A percentile compares a stretch with the other conserved stretches of the same genome.
Conservation (phyloP, 2,329 filamentous ascomycete species). For the Tympanopsis confertula region DNA sequence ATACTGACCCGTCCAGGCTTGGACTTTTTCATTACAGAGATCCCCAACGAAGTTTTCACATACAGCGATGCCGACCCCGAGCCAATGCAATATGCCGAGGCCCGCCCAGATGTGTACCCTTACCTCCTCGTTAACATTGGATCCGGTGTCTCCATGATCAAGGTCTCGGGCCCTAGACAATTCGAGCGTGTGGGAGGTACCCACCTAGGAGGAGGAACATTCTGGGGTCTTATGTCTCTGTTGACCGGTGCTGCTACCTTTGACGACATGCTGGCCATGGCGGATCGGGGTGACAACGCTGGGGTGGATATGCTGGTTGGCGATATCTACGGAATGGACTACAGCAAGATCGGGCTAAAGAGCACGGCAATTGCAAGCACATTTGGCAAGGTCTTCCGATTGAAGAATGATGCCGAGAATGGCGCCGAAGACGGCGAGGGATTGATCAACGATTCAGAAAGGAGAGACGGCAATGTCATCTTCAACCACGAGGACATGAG, state of each 20-base stretch:
- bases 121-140: constrained; percentile 98
- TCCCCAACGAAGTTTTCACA: constrained; percentile 91
- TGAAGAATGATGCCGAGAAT: constrained; percentile 74
- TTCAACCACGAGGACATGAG: constrained; percentile 1
- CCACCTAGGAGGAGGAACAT: constrained; percentile 87
- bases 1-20: constrained; percentile 44
- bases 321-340: constrained; percentile 94
- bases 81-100: constrained; percentile 69
- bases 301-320: constrained; percentile 94
- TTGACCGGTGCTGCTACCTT: constrained; percentile 91
- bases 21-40: constrained; percentile 98
- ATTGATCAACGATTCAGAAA: constrained; percentile 29
- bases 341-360: constrained; percentile 91
- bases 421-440: constrained; percentile 64
- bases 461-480: neutral
- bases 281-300: constrained; percentile 81
- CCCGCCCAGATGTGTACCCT: constrained; percentile 75
- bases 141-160: constrained; percentile 92
- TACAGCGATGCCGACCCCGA: constrained; percentile 75
- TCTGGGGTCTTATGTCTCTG: constrained; percentile 87
- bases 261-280: constrained; percentile 90
- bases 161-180: constrained; percentile 78
- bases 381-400: constrained; percentile 91
- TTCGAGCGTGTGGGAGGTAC: constrained; percentile 90
- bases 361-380: constrained; percentile 90